Evolutionary conservation across 2,329 filamentous ascomycete genomes (phyloP).

Genomic region (Achaetomium macrosporum): DNA sequence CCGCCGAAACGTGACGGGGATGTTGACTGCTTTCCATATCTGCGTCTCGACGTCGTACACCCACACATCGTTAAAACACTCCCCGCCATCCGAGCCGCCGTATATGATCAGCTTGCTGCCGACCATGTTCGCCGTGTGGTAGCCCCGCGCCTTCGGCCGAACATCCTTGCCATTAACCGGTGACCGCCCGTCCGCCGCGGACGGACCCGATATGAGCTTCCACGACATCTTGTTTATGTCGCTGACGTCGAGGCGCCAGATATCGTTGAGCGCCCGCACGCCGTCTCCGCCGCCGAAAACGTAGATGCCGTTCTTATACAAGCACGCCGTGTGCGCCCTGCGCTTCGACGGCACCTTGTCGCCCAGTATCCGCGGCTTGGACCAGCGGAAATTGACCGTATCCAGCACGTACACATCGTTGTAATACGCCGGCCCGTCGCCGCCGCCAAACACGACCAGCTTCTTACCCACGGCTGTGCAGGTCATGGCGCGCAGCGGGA

Average conservation of each 20-base stretch:
- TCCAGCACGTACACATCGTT: constrained; percentile 69
- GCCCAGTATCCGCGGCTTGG: constrained; percentile 53
- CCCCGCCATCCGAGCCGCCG: constrained; percentile 63
- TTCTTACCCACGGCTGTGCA: constrained; percentile 67
- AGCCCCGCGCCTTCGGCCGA: constrained; percentile 59
- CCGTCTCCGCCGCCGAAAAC: constrained; percentile 68
- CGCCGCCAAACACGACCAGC: constrained; percentile 63
- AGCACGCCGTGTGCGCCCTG: constrained; percentile 63
- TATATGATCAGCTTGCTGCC: constrained; percentile 67
- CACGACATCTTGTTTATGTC: constrained; percentile 63
- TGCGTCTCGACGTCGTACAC: constrained; percentile 62
- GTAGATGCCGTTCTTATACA: constrained; percentile 66
- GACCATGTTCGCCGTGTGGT: constrained; percentile 69
- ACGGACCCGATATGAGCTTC: constrained; percentile 52
- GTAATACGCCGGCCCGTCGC: constrained; percentile 65
- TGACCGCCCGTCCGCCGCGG: constrained; percentile 10
- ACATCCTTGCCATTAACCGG: constrained; percentile 15
- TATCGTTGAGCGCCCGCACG: constrained; percentile 63
- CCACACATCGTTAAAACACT: constrained; percentile 70
- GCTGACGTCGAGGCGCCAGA: constrained; percentile 65
- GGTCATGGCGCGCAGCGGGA: constrained; percentile 64
- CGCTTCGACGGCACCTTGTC: constrained; percentile 55
- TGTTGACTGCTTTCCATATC: constrained; percentile 53
- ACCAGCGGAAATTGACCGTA: constrained; percentile 63
- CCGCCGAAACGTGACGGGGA: constrained; percentile 56